Base-by-base conservation (phyloP, 768 basidiomycete genomes). In the Collybia sp. region DNA sequence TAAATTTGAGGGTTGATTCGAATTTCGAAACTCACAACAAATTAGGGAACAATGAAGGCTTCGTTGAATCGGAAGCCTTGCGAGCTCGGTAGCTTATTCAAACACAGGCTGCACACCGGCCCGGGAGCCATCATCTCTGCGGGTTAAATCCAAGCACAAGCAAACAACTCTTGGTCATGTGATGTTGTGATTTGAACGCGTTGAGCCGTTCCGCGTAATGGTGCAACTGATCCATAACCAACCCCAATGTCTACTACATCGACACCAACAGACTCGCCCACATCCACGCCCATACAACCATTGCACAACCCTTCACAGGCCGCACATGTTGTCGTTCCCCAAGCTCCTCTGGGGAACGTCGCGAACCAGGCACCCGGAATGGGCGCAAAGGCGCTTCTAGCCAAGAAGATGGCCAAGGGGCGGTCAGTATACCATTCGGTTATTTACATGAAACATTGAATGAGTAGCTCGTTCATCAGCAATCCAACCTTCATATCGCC, bases 401-500 rank as follows among this genome's bases (percentile, higher is more conserved):
- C 89, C 10, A 98, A 96, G 77, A 90, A 83, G 71, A 78, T 97
- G 79, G 88, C 91, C 35, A 94, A 92, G 67, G 79, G 71, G 58
- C 80, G 81, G 94, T 95, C 46, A 59, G 91, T 77, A 19, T 20
- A 35, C 31, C 30, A 15, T 16, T 33, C 17, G 39, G 17, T 44
- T 42, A 16, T 30, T 44, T 19, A 36, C 16, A 50, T 8, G 15
- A 48, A 42, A 31, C 41, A 30, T 30, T 51, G 51, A 10, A 49
- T 44, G 39, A 35, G n/a, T 34, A 34, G 3, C n/a, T 37, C 4
- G 35, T 6, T 18, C 35, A 18, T n/a, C 17, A 93, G 92, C 63
- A 96, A 96, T 63, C 86, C 90, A 16, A 81, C 80, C 30, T 92
- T 80, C 59, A 73, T 94, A 58, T 97, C 95, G 13, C 95, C 95